These are phyloP conservation scores for Amphibolis antarctica DNA, from an alignment of 106 monocot genomes.

Conservation along the genomic window DNA sequence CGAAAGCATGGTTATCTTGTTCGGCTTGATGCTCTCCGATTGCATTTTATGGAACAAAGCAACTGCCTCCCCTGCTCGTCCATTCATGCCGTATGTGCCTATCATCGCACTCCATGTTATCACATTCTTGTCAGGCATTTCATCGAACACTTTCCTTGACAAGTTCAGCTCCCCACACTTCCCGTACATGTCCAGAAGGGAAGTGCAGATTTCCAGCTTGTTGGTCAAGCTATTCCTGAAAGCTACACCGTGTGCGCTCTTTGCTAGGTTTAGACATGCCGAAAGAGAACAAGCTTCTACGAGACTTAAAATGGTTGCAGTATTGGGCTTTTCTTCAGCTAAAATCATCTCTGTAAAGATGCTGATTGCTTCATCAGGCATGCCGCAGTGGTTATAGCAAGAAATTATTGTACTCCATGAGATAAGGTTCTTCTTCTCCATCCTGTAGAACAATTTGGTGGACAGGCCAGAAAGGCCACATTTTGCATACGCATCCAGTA, in stretches of 20 bases:
- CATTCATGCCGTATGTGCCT: conserved; percentile 64
- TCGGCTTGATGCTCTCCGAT: conserved; percentile 32
- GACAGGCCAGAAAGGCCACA: conserved; percentile 34
- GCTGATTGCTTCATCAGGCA: conserved; percentile 33
- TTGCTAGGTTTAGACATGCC: conserved; percentile 36
- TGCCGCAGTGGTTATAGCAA: conserved; percentile 30
- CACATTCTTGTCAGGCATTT: conserved; percentile 40
- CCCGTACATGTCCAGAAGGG: conserved; percentile 54
- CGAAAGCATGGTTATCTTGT: conserved; percentile 51
- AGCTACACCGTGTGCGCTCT: conserved; percentile 34
- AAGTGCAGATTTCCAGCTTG: conserved; percentile 37
- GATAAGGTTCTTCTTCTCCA: conserved; percentile 34
- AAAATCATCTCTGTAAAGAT: conserved; percentile 20
- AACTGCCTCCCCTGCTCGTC: conserved; percentile 45
- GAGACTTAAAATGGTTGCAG: conserved; percentile 43
- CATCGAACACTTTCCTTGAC: conserved; percentile 42
- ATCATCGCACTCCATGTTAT: conserved; percentile 77
- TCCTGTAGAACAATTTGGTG: conserved; percentile 28
- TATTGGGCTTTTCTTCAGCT: conserved; percentile 30
- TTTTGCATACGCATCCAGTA: conserved; percentile 70
- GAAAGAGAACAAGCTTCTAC: conserved; percentile 48
- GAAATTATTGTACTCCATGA: conserved; percentile 77
- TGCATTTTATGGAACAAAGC: conserved; percentile 43
- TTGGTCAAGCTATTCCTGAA: conserved; percentile 21
- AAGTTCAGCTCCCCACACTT: conserved; percentile 51